Conservation (phyloP, 208 protist species). For the Phytomonas sp. region DNA sequence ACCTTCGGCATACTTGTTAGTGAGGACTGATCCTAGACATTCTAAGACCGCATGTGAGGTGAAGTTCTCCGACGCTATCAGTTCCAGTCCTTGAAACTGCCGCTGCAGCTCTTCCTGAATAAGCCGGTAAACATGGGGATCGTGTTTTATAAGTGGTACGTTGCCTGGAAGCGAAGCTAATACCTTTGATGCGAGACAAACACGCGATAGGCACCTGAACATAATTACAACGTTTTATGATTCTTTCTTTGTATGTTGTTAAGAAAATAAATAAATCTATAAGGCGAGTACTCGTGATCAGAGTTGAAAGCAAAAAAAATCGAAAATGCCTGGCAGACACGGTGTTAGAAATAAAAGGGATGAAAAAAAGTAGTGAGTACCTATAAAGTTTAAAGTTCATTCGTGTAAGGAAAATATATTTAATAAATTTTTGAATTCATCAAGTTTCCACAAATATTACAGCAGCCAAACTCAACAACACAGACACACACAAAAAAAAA, state of each 20-base stretch:
- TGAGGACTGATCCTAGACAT: conserved; percentile 95
- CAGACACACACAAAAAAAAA: background rate
- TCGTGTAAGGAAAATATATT: background rate
- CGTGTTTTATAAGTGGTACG: conserved; percentile 31
- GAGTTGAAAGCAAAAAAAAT: background rate
- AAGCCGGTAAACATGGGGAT: conserved; percentile 73
- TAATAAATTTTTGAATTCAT: background rate
- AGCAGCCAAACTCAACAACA: background rate
- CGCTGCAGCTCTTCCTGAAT: conserved; percentile 83
- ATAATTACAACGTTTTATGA: conserved; percentile 1
- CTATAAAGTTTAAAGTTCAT: background rate
- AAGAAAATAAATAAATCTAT: too few species aligned
- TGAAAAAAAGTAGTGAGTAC: background rate
- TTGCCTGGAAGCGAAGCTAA: conserved; percentile 18
- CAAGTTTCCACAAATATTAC: background rate
- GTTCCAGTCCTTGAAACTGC: conserved; percentile 83
- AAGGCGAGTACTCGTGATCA: background rate
- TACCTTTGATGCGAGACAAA: conserved; percentile 3
- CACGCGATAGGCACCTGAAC: conserved; percentile 12
- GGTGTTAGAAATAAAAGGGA: background rate
- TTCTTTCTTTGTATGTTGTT: background rate
- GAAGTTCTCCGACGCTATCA: conserved; percentile 97
- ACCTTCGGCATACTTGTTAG: conserved; percentile 99
- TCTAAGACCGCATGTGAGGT: conserved; percentile 96
- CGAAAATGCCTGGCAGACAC: background rate